Evolutionary conservation across 257 asterid genomes (phyloP).

Genomic region (Solanum ossicruentum): DNA sequence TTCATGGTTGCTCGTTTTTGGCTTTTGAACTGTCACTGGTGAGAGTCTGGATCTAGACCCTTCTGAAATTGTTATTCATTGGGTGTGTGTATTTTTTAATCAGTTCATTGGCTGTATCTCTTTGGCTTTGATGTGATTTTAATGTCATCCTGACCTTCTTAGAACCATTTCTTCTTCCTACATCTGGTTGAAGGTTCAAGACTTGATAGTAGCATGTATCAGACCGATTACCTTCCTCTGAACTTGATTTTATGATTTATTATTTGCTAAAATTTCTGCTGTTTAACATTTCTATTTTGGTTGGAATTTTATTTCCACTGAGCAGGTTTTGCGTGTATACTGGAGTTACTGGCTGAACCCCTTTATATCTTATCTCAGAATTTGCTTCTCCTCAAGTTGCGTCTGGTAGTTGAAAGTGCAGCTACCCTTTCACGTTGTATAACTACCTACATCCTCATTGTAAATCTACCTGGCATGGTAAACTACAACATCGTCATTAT

Average conservation of each 20-base stretch:
- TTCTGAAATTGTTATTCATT: neutral
- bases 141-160: neutral
- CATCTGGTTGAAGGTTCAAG: neutral
- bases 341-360: conserved; percentile 94
- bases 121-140: neutral
- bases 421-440: conserved; percentile 82
- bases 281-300: neutral
- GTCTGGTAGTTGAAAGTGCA: conserved; percentile 64
- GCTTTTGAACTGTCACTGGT: neutral
- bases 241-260: neutral
- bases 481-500: neutral
- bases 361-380: conserved; percentile 86
- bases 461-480: conserved; percentile 63
- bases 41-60: neutral
- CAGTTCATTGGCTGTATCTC: neutral
- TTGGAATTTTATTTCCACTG: neutral
- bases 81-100: neutral
- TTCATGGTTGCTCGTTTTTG: neutral
- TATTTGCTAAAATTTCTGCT: neutral
- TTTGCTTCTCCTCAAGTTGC: conserved; percentile 69
- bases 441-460: conserved; percentile 56
- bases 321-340: conserved; percentile 85
- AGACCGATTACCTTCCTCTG: neutral
- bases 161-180: neutral
- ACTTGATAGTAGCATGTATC: neutral